Evolutionary conservation across 179 eudicot genomes (phyloP).

Genomic region (Spergularia azorica): DNA sequence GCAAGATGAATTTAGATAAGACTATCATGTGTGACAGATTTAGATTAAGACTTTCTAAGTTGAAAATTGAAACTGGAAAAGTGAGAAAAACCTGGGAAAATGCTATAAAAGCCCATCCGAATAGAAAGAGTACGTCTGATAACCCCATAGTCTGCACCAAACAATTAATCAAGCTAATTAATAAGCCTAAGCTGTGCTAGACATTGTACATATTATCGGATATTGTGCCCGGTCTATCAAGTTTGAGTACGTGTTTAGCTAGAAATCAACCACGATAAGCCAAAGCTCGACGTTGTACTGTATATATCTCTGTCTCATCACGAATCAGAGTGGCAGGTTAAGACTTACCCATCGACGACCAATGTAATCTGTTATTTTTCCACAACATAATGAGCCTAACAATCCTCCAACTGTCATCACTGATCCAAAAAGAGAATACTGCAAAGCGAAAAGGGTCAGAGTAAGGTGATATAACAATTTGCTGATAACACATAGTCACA

Average conservation of each 20-base stretch:
- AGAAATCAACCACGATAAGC: neutral
- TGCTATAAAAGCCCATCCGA: slow-evolving; percentile 41
- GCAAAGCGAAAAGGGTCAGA: neutral
- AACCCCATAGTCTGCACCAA: slow-evolving; percentile 42
- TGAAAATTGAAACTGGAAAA: too few species aligned
- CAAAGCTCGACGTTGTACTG: neutral
- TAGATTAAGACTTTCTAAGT: neutral
- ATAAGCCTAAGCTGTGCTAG: neutral
- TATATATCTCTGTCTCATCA: neutral
- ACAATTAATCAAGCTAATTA: neutral
- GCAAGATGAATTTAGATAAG: neutral
- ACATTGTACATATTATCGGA: neutral
- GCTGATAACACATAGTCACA: neutral
- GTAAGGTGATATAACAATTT: neutral
- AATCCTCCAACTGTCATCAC: slow-evolving; percentile 44
- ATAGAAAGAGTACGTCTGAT: slow-evolving; percentile 30
- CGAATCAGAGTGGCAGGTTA: neutral
- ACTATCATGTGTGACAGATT: neutral
- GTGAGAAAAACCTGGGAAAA: slow-evolving; percentile 29
- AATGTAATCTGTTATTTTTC: slow-evolving; percentile 38
- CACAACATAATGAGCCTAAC: slow-evolving; percentile 42
- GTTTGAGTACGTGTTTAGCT: too few species aligned
- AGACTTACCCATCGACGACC: slow-evolving; percentile 47
- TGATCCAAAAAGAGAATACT: slow-evolving; percentile 52
- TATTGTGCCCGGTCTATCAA: too few species aligned